Evolutionary conservation across 2,329 filamentous ascomycete genomes (phyloP).

Genomic region (Cladosporium sp.): DNA sequence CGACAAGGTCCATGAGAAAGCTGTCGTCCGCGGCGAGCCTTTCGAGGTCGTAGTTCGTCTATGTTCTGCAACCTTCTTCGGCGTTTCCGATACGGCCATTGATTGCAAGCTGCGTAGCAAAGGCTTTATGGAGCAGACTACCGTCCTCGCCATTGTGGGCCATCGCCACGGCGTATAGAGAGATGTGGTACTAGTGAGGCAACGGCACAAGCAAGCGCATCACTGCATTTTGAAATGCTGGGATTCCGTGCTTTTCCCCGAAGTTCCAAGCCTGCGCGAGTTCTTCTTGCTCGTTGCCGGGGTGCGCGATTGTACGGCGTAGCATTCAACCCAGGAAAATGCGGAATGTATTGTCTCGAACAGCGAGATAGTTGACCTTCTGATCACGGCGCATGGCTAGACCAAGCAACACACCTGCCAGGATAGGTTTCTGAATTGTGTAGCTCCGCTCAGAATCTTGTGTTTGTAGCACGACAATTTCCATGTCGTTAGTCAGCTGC

Average conservation of each 20-base stretch:
- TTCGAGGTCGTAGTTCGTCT: no score
- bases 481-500: neutral
- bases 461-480: neutral
- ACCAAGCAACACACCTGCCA: neutral
- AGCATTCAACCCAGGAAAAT: neutral
- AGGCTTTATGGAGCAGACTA: neutral
- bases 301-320: neutral
- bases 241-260: neutral
- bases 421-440: neutral
- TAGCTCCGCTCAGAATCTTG: neutral
- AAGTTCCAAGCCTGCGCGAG: neutral
- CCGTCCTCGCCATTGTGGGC: neutral
- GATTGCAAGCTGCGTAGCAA: neutral
- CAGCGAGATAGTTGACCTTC: neutral
- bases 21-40: no score
- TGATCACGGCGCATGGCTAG: neutral
- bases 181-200: rapidly evolving
- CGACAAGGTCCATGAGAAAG: no score
- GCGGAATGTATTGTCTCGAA: neutral
- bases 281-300: neutral
- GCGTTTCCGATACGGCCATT: no score
- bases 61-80: no score
- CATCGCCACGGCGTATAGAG: neutral
- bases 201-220: neutral
- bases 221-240: neutral